Conservation (phyloP, 1,284 basidiomycete genomes). For the Apiotrichum gamsii region DNA sequence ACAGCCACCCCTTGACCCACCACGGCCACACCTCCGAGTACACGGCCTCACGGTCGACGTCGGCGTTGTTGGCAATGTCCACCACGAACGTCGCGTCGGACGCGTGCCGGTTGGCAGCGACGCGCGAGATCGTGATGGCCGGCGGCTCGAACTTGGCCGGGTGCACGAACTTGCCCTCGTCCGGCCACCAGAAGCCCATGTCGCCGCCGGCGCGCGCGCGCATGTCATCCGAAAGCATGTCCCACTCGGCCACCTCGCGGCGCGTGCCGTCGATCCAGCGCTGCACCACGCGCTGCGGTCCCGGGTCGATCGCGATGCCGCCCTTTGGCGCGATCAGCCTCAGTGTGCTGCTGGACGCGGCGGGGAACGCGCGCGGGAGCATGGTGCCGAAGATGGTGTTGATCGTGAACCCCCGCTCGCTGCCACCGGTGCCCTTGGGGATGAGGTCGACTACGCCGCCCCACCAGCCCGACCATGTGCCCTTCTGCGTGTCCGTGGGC, state of each 20-base stretch:
- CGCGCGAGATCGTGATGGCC: constrained; percentile 62
- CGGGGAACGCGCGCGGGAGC: constrained; percentile 55
- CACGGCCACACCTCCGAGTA: constrained; percentile 93
- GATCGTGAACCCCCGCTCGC: constrained; percentile 69
- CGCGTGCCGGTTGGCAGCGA: constrained; percentile 69
- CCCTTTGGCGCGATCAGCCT: constrained; percentile 28
- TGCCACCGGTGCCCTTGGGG: constrained; percentile 50
- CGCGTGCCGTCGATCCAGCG: constrained; percentile 33
- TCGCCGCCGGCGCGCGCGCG: constrained; percentile 30
- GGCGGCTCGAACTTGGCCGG: constrained; percentile 44
- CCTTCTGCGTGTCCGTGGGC: constrained; percentile 22
- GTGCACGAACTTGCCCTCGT: constrained; percentile 46
- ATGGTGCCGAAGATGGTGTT: constrained; percentile 63
- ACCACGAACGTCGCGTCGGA: constrained; percentile 66
- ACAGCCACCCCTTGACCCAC: constrained; percentile 81
- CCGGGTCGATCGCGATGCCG: constrained; percentile 7
- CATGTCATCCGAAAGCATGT: constrained; percentile 18
- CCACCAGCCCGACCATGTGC: constrained; percentile 63
- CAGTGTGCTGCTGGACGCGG: constrained; percentile 52
- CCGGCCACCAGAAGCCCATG: constrained; percentile 45
- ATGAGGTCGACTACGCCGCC: constrained; percentile 78
- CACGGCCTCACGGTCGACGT: constrained; percentile 53
- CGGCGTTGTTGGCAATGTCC: constrained; percentile 60
- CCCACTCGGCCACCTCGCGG: constrained; percentile 31
- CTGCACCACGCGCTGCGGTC: background rate